Conservation (phyloP, 164 flowering plant genomes). For the Dillenia turbinata region DNA sequence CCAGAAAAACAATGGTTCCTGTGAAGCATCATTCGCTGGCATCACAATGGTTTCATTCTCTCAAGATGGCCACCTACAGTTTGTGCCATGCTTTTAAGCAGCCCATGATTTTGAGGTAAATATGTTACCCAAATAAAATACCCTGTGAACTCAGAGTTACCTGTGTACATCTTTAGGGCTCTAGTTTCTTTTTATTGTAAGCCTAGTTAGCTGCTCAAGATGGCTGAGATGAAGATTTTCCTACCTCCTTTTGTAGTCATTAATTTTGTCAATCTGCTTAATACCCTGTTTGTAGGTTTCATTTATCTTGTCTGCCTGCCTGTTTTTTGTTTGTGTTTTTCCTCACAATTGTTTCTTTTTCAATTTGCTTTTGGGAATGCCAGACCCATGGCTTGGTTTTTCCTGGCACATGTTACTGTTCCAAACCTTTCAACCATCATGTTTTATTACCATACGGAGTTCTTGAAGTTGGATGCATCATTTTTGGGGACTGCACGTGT, state of each 20-base stretch:
- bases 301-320: background rate
- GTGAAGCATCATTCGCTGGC: slow-evolving; percentile 28
- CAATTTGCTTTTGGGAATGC: slow-evolving; percentile 24
- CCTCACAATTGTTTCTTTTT: slow-evolving; percentile 15
- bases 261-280: background rate
- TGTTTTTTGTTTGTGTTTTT: slow-evolving; percentile 9
- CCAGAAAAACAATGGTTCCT: slow-evolving; percentile 17
- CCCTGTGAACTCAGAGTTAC: background rate
- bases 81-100: slow-evolving; percentile 66
- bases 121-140: background rate
- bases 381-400: slow-evolving; percentile 98
- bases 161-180: too few relatives aligned
- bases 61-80: slow-evolving; percentile 57
- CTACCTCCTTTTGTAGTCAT: slow-evolving; percentile 1
- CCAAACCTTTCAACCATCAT: slow-evolving; percentile 86
- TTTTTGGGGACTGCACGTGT: slow-evolving; percentile 85
- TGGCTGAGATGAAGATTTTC: too few relatives aligned
- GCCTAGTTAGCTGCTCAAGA: too few relatives aligned
- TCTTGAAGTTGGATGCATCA: slow-evolving; percentile 75
- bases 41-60: slow-evolving; percentile 45
- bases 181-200: too few relatives aligned
- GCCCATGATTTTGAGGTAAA: slow-evolving; percentile 80
- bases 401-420: slow-evolving; percentile 64
- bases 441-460: slow-evolving; percentile 92
- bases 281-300: background rate